These are phyloP conservation scores for Hyaloscypha finlandica DNA, from an alignment of 495 filamentous ascomycete genomes.

Conservation along the genomic window DNA sequence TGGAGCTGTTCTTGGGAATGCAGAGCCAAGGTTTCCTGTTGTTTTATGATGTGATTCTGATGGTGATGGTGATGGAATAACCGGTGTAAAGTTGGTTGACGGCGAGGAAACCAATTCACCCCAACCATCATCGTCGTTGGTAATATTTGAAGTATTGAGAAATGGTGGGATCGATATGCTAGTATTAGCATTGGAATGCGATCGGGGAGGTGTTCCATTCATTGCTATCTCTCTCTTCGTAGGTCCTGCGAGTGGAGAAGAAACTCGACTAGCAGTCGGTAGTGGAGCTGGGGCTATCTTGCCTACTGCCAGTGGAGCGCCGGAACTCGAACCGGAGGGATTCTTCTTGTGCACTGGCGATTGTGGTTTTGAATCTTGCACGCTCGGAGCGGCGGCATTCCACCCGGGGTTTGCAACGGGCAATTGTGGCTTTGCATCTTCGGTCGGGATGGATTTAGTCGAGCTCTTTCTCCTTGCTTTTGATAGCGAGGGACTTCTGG, in stretches of 20 bases:
- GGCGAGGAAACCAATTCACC: slow-evolving; percentile 58
- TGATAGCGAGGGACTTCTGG: slow-evolving; percentile 19
- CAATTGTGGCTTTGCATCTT: slow-evolving; percentile 11
- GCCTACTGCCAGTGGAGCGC: background rate
- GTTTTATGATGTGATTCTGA: slow-evolving; percentile 11
- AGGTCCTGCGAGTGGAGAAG: slow-evolving; percentile 5
- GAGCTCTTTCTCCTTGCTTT: slow-evolving; percentile 23
- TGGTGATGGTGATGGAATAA: background rate
- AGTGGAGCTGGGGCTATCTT: background rate
- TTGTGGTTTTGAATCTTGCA: background rate
- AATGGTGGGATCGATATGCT: background rate
- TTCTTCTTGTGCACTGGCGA: background rate
- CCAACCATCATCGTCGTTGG: slow-evolving; percentile 51
- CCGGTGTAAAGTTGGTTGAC: slow-evolving; percentile 24
- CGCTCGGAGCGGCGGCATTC: slow-evolving; percentile 25
- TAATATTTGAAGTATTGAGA: background rate
- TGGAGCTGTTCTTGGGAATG: background rate
- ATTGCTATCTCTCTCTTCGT: background rate
- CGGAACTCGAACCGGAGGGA: background rate
- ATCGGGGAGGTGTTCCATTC: background rate
- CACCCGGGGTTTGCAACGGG: slow-evolving; percentile 41
- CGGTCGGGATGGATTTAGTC: slow-evolving; percentile 9
- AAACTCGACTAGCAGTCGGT: background rate
- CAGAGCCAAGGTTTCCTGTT: slow-evolving; percentile 21
- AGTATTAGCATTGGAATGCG: background rate